Evolutionary conservation across 2,329 filamentous ascomycete genomes (phyloP).

Genomic region (Colletotrichum coccodes): DNA sequence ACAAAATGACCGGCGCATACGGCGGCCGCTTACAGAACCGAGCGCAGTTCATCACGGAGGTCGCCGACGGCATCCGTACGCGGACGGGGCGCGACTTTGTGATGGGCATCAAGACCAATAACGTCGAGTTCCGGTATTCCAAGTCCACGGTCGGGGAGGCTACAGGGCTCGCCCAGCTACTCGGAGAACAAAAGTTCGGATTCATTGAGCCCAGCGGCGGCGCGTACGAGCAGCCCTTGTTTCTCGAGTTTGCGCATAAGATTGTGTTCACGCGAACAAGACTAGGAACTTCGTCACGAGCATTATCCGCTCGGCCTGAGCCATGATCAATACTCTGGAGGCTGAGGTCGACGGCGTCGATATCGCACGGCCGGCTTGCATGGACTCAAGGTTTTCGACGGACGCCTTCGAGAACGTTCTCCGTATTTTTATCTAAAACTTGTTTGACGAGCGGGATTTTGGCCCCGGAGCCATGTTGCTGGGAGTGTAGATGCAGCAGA

Average conservation of each 20-base stretch:
- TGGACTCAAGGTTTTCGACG: constrained; percentile 36
- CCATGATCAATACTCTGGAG: constrained; percentile 65
- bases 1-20: constrained; percentile 61
- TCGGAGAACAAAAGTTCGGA: constrained; percentile 60
- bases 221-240: constrained; percentile 68
- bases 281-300: constrained; percentile 69
- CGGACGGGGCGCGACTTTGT: constrained; percentile 47
- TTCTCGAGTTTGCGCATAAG: constrained; percentile 66
- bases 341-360: constrained; percentile 67
- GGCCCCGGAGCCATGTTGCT: background rate
- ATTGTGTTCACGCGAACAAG: constrained; percentile 51
- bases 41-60: constrained; percentile 54
- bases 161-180: constrained; percentile 52
- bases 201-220: constrained; percentile 70
- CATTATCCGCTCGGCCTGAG: constrained; percentile 63
- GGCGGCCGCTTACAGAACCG: constrained; percentile 54
- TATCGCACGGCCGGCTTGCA: constrained; percentile 51
- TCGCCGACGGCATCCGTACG: constrained; percentile 45
- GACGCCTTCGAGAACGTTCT: background rate
- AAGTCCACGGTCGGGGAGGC: constrained; percentile 62
- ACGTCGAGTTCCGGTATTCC: constrained; percentile 57
- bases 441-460: background rate
- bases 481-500: background rate
- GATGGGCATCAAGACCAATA: constrained; percentile 67
- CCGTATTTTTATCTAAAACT: background rate